Percentiles rank a stretch among this genome's conserved stretches.
These are phyloP conservation scores for Cyclanthera cordifolia DNA, from an alignment of 306 rosid species.

Conservation along the genomic window DNA sequence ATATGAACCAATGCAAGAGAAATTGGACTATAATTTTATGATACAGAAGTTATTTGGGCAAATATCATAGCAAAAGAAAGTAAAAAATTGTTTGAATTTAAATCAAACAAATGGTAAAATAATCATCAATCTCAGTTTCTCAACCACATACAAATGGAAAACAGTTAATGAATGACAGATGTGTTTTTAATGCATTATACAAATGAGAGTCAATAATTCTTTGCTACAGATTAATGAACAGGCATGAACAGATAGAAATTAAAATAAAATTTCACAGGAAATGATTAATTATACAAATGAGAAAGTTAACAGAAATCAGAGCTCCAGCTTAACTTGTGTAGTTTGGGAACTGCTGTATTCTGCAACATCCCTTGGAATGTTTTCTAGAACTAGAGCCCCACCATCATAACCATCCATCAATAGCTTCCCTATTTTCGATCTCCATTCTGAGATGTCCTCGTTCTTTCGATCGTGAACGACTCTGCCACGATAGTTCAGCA, in stretches of 20 bases:
- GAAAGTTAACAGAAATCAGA: slow-evolving; percentile 10
- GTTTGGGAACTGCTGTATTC: slow-evolving; percentile 25
- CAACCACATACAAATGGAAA: too few relatives aligned
- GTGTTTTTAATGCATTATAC: neutral
- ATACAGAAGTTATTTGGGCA: too few relatives aligned
- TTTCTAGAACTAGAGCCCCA: slow-evolving; percentile 32
- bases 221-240: neutral
- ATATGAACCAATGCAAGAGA: too few relatives aligned
- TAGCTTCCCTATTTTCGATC: slow-evolving; percentile 65
- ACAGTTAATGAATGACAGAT: too few relatives aligned
- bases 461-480: slow-evolving; percentile 71
- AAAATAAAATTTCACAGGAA: neutral
- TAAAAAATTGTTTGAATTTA: too few relatives aligned
- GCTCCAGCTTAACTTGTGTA: slow-evolving; percentile 28
- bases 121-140: too few relatives aligned
- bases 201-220: neutral
- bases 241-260: neutral
- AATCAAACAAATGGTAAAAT: too few relatives aligned
- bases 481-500: slow-evolving; percentile 75
- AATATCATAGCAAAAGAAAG: too few relatives aligned
- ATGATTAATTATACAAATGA: neutral
- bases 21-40: too few relatives aligned
- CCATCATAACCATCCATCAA: slow-evolving; percentile 59
- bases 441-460: slow-evolving; percentile 63
- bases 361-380: slow-evolving; percentile 35